Conservation (phyloP, 164 flowering plant genomes). For the Kalanchoe fedtschenkoi region DNA sequence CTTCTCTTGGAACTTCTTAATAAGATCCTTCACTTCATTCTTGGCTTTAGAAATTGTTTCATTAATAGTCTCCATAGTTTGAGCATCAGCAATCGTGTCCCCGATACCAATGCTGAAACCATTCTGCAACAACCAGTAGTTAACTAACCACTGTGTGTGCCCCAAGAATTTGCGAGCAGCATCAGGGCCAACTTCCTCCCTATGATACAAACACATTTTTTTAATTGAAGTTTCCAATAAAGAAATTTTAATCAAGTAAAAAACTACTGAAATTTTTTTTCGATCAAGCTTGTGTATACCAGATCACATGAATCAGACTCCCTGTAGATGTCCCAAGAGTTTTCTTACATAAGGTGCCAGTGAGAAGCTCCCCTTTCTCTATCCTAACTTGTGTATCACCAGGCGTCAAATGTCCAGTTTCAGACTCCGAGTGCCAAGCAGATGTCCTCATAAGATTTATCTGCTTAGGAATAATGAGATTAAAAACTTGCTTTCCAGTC, state of each 20-base stretch:
- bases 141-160: conserved; percentile 99
- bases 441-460: conserved; percentile 78
- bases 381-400: conserved; percentile 91
- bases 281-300: conserved; percentile 36
- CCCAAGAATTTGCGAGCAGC: conserved; percentile 98
- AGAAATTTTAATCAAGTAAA: not conserved
- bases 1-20: conserved; percentile 56
- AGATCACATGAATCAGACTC: conserved; percentile 96
- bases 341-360: conserved; percentile 95
- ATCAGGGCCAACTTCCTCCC: conserved; percentile 99
- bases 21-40: conserved; percentile 78
- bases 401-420: conserved; percentile 71
- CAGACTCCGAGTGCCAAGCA: conserved; percentile 89
- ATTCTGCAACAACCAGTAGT: conserved; percentile 94
- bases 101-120: conserved; percentile 97
- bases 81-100: conserved; percentile 95
- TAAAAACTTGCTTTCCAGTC: conserved; percentile 98
- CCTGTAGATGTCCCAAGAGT: conserved; percentile 91
- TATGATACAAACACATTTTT: conserved; percentile 16
- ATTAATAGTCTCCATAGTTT: conserved; percentile 89
- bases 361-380: conserved; percentile 82
- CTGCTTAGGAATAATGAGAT: conserved; percentile 93
- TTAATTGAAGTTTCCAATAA: not conserved
- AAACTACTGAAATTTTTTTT: not conserved
- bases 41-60: conserved; percentile 85